Conservation (phyloP, 1,139 yeast species). For the Kodamaea ohmeri region DNA sequence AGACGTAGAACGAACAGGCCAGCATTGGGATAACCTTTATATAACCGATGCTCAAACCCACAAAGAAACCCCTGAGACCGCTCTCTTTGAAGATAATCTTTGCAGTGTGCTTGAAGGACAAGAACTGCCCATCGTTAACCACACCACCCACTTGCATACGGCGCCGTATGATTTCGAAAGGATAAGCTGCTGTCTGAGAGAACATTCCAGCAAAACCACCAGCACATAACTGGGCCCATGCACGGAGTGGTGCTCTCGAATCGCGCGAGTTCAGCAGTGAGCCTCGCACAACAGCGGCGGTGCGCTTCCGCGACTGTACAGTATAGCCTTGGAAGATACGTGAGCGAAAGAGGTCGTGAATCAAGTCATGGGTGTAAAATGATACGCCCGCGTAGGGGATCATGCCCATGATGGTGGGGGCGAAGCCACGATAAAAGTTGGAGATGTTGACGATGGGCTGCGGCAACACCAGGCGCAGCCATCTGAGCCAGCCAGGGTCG, state of each 20-base stretch:
- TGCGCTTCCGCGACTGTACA: conserved; percentile 30
- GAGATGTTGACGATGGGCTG: conserved; percentile 42
- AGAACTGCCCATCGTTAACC: conserved; percentile 57
- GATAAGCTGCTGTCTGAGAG: conserved; percentile 96
- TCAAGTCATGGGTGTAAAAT: conserved; percentile 86
- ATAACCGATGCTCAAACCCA: conserved; percentile 92
- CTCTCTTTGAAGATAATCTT: conserved; percentile 62
- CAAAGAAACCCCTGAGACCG: conserved; percentile 85
- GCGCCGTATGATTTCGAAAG: conserved; percentile 91
- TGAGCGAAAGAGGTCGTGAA: conserved; percentile 81
- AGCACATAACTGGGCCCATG: conserved; percentile 90
- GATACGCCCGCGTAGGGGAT: conserved; percentile 98
- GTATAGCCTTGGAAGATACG: conserved; percentile 53
- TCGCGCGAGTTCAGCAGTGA: conserved; percentile 42
- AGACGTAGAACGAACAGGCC: conserved; percentile 92
- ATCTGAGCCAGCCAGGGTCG: conserved; percentile 39
- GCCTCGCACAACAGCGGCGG: conserved; percentile 20
- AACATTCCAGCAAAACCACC: conserved; percentile 95
- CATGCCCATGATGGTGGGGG: conserved; percentile 94
- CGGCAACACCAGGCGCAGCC: conserved; percentile 34
- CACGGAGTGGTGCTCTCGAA: conserved; percentile 63
- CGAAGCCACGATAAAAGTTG: conserved; percentile 90
- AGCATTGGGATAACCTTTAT: conserved; percentile 96
- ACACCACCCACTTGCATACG: conserved; percentile 96
- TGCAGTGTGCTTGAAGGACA: conserved; percentile 52